Evolutionary conservation across 179 eudicot species (phyloP).

Genomic region (Camellia oleifera): DNA sequence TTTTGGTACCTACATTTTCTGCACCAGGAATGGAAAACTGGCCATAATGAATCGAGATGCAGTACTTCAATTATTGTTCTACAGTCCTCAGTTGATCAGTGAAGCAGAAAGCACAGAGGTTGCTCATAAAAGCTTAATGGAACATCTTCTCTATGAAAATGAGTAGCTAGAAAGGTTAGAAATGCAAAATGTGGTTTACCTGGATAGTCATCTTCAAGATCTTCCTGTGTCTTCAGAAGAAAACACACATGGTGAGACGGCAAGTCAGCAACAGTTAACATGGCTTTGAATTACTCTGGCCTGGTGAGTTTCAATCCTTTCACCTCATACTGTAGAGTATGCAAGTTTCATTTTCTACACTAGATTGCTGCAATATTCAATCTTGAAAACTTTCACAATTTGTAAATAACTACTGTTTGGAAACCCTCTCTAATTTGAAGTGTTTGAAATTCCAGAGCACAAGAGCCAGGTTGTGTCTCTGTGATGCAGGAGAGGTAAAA

Average conservation of each 20-base stretch:
- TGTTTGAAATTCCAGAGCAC: constrained; percentile 47
- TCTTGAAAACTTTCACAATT: neutral
- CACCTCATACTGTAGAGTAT: neutral
- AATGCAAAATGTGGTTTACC: constrained; percentile 45
- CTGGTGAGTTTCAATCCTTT: constrained; percentile 45
- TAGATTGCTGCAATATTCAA: neutral
- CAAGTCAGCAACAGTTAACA: constrained; percentile 23
- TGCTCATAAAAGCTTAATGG: constrained; percentile 47
- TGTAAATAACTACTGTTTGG: neutral
- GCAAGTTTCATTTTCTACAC: neutral
- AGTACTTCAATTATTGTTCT: constrained; percentile 61
- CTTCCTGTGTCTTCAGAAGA: constrained; percentile 53
- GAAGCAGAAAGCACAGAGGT: constrained; percentile 44
- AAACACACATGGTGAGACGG: constrained; percentile 17
- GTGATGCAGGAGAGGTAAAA: constrained; percentile 74
- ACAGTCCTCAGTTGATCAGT: constrained; percentile 49
- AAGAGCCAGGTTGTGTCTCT: constrained; percentile 65
- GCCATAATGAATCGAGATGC: constrained; percentile 66
- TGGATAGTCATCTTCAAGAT: constrained; percentile 36
- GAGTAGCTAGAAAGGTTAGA: constrained; percentile 43
- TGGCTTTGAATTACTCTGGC: constrained; percentile 61
- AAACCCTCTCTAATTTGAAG: neutral
- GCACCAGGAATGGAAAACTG: constrained; percentile 54
- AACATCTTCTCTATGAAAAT: constrained; percentile 50
- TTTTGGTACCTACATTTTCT: constrained; percentile 72